Percentiles rank a stretch among this genome's conserved stretches.
Evolutionary conservation across 257 asterid genomes (phyloP).

Genomic region (Primulina huaijiensis): DNA sequence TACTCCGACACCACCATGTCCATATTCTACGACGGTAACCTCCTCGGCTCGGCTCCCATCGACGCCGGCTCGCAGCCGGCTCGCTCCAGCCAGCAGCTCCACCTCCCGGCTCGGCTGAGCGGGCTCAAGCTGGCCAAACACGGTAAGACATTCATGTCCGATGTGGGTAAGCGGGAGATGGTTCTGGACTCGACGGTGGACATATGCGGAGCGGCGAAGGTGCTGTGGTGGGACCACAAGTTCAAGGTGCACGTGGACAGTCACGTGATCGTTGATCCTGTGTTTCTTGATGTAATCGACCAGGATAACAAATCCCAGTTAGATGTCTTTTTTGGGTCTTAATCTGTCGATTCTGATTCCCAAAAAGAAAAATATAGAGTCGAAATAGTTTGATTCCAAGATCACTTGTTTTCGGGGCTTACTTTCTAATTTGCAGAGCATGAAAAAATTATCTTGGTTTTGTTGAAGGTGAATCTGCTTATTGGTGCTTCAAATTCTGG

Average conservation of each 20-base stretch:
- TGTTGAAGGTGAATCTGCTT: too few relatives aligned
- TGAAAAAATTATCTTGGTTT: too few relatives aligned
- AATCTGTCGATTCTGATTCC: too few relatives aligned
- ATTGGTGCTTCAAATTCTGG: too few relatives aligned
- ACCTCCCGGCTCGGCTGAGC: slow-evolving; percentile 74
- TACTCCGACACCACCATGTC: slow-evolving; percentile 74
- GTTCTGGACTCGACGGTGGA: slow-evolving; percentile 76
- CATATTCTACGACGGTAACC: slow-evolving; percentile 70
- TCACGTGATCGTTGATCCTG: slow-evolving; percentile 89
- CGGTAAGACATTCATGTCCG: slow-evolving; percentile 61
- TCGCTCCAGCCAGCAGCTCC: slow-evolving; percentile 77
- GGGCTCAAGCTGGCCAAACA: slow-evolving; percentile 70
- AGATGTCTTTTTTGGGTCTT: slow-evolving; percentile 30
- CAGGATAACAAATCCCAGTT: slow-evolving; percentile 67
- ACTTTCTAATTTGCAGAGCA: too few relatives aligned
- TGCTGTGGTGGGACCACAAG: slow-evolving; percentile 83
- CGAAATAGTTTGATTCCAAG: too few relatives aligned
- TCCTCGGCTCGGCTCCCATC: slow-evolving; percentile 76
- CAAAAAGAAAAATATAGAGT: too few relatives aligned
- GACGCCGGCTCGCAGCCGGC: slow-evolving; percentile 81
- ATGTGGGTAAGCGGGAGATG: slow-evolving; percentile 83
- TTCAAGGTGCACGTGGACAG: slow-evolving; percentile 87
- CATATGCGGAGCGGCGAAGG: slow-evolving; percentile 72
- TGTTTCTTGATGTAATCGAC: slow-evolving; percentile 73
- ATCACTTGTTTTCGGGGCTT: too few relatives aligned